These are phyloP conservation scores for Triticum monococcum DNA, from an alignment of 176 grass and related monocot genomes.

Conservation along the genomic window DNA sequence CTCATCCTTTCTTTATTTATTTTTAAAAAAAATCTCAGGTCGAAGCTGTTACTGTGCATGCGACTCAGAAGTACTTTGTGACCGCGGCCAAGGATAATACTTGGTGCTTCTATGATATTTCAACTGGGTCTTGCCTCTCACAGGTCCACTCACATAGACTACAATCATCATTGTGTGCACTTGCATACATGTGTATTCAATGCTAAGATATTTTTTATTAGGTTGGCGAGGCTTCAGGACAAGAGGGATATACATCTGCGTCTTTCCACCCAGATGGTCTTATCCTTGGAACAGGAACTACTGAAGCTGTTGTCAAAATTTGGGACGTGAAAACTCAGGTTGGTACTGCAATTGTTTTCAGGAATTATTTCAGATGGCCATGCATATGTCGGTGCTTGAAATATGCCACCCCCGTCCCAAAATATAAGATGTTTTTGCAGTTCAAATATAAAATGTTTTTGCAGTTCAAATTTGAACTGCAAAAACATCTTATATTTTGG, in stretches of 20 bases:
- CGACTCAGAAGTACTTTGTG: constrained; percentile 92
- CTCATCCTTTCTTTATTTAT: neutral
- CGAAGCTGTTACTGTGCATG: constrained; percentile 96
- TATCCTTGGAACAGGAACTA: constrained; percentile 95
- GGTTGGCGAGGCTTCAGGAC: constrained; percentile 69
- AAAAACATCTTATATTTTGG: too few relatives aligned
- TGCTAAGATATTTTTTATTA: constrained; percentile 30
- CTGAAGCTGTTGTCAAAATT: constrained; percentile 85
- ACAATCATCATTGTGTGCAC: neutral
- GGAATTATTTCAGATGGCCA: constrained; percentile 6
- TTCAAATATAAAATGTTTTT: too few relatives aligned
- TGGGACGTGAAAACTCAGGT: constrained; percentile 99
- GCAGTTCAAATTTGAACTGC: too few relatives aligned
- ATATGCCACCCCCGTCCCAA: neutral
- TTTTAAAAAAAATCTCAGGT: constrained; percentile 46
- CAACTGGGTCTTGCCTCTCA: constrained; percentile 84
- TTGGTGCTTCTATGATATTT: constrained; percentile 99
- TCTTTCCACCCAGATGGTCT: constrained; percentile 97
- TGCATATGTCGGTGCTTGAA: constrained; percentile 2
- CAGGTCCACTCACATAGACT: constrained; percentile 48
- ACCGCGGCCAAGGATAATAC: constrained; percentile 92
- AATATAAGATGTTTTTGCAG: too few relatives aligned
- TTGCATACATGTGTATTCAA: neutral
- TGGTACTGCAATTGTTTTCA: neutral
- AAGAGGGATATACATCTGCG: constrained; percentile 90